Evolutionary conservation across 2,329 filamentous ascomycete species (phyloP).

Genomic region (Penicillium sp.): DNA sequence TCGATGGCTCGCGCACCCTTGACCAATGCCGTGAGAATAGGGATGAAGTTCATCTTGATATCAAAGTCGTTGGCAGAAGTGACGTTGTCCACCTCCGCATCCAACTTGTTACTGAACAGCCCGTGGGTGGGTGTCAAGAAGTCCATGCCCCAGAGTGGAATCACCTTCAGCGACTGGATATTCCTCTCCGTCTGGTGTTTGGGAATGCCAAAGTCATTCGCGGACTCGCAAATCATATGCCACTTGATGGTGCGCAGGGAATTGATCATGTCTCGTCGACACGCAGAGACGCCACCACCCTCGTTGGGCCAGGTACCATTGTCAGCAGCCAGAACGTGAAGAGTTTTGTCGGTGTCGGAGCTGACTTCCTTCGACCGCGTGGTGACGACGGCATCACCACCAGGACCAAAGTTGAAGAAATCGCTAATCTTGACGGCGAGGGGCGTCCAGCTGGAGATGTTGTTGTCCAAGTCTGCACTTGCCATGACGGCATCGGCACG

Average conservation of each 20-base stretch:
- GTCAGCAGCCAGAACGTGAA: slow-evolving; percentile 57
- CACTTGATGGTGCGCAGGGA: slow-evolving; percentile 56
- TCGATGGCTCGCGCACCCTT: slow-evolving; percentile 52
- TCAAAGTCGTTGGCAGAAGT: slow-evolving; percentile 49
- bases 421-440: slow-evolving; percentile 56
- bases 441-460: slow-evolving; percentile 56
- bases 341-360: slow-evolving; percentile 50
- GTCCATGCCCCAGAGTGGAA: slow-evolving; percentile 59
- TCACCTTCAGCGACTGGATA: slow-evolving; percentile 56
- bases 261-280: slow-evolving; percentile 58
- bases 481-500: slow-evolving; percentile 55
- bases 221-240: slow-evolving; percentile 58
- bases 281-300: slow-evolving; percentile 59
- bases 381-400: slow-evolving; percentile 56
- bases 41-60: slow-evolving; percentile 57
- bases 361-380: slow-evolving; percentile 53
- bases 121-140: slow-evolving; percentile 56
- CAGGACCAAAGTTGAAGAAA: slow-evolving; percentile 55
- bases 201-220: slow-evolving; percentile 58
- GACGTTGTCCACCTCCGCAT: slow-evolving; percentile 54
- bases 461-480: slow-evolving; percentile 54
- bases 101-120: slow-evolving; percentile 56
- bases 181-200: slow-evolving; percentile 59
- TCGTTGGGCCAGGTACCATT: slow-evolving; percentile 57
- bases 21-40: slow-evolving; percentile 54